A percentile compares a stretch with the other conserved stretches of the same genome.
Evolutionary conservation across 352 stramenopile genomes (phyloP).

Genomic region (Phytopythium vexans): DNA sequence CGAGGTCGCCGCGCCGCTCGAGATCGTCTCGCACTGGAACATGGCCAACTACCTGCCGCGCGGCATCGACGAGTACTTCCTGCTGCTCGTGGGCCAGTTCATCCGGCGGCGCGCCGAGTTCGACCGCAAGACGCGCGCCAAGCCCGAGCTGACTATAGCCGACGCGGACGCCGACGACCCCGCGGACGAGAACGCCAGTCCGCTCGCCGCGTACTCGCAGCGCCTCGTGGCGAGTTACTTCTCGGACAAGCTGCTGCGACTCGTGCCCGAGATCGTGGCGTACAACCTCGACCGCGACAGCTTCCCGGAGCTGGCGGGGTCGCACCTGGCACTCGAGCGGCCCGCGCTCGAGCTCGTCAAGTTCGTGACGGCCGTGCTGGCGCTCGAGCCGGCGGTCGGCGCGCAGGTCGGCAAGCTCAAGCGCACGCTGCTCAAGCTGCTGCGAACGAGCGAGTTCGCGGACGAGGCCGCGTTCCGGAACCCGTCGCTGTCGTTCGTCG

Average conservation of each 20-base stretch:
- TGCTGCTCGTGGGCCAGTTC: slow-evolving; percentile 88
- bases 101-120: slow-evolving; percentile 75
- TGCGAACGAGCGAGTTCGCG: slow-evolving; percentile 71
- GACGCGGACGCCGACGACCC: slow-evolving; percentile 31
- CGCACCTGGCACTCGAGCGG: slow-evolving; percentile 75
- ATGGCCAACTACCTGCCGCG: slow-evolving; percentile 83
- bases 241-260: slow-evolving; percentile 69
- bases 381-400: slow-evolving; percentile 91
- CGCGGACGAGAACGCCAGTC: slow-evolving; percentile 43
- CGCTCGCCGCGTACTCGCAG: slow-evolving; percentile 70
- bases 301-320: slow-evolving; percentile 86
- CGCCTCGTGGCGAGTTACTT: slow-evolving; percentile 72
- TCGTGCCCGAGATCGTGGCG: slow-evolving; percentile 73
- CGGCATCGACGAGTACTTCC: slow-evolving; percentile 85
- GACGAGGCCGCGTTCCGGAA: slow-evolving; percentile 91
- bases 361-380: slow-evolving; percentile 90
- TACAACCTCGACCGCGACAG: slow-evolving; percentile 61
- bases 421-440: slow-evolving; percentile 87
- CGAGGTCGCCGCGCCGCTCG: slow-evolving; percentile 28
- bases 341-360: slow-evolving; percentile 98
- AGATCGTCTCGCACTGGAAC: slow-evolving; percentile 89
- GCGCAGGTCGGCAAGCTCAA: slow-evolving; percentile 90
- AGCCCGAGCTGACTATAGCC: slow-evolving; percentile 7
- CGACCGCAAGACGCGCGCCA: slow-evolving; percentile 23
- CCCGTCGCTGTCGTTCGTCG: slow-evolving; percentile 92